phyloP scores from a whole-genome alignment of 1,139 yeast genomes.

The Yamadazyma aaseri region DNA sequence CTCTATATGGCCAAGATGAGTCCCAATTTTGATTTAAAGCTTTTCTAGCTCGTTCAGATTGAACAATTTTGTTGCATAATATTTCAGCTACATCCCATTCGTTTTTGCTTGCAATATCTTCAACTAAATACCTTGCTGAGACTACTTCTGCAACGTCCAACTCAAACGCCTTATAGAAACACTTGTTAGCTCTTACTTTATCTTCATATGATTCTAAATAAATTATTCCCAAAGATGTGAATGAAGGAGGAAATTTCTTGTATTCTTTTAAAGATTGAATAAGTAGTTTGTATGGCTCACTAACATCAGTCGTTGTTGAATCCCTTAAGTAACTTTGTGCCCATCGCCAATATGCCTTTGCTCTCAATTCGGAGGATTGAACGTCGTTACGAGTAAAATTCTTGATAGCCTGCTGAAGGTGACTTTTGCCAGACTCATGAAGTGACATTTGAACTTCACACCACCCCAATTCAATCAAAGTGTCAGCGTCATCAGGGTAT shows the following conservation, averaged over 20 bases:
- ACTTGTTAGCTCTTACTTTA: slow-evolving; percentile 69
- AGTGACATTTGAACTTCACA: slow-evolving; percentile 60
- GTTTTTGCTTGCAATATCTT: slow-evolving; percentile 57
- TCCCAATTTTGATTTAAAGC: slow-evolving; percentile 43
- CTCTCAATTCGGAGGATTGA: slow-evolving; percentile 53
- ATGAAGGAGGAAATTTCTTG: slow-evolving; percentile 70
- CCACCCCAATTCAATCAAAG: slow-evolving; percentile 77
- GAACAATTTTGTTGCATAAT: slow-evolving; percentile 61
- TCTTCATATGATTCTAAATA: slow-evolving; percentile 62
- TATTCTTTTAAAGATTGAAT: slow-evolving; percentile 64
- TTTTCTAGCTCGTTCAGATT: slow-evolving; percentile 60
- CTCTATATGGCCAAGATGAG: slow-evolving; percentile 81
- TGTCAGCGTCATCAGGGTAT: slow-evolving; percentile 57
- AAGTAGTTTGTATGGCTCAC: slow-evolving; percentile 48
- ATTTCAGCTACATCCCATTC: slow-evolving; percentile 90
- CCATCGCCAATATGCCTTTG: slow-evolving; percentile 67
- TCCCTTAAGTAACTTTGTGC: slow-evolving; percentile 53
- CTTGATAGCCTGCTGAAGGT: slow-evolving; percentile 43
- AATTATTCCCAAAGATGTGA: slow-evolving; percentile 73
- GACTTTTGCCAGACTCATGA: slow-evolving; percentile 52
- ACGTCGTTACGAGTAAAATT: slow-evolving; percentile 50
- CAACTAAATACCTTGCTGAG: slow-evolving; percentile 74
- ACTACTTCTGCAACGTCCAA: slow-evolving; percentile 71
- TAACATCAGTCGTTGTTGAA: slow-evolving; percentile 29
- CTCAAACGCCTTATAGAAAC: slow-evolving; percentile 89